Evolutionary conservation across 2,329 filamentous ascomycete genomes (phyloP), one percentile per base, ranked within the genome.

Genomic region (Aspergillus jensenii): DNA sequence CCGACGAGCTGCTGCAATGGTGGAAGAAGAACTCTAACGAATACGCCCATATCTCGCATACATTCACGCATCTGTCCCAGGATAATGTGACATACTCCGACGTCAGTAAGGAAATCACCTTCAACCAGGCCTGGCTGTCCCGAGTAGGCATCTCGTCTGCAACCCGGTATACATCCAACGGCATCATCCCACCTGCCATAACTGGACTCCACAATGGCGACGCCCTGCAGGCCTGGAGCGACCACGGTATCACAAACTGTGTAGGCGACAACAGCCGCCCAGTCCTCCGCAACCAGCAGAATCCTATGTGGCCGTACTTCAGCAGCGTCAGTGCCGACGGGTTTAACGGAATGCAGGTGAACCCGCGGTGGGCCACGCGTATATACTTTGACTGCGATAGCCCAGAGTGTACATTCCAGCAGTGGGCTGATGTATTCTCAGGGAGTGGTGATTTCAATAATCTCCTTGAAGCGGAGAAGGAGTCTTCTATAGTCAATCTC

Each of bases 311-410:
- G 79, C 82, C 84, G 0, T 76, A 83, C 37, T 83, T 79, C 49
- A 82, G 78, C 48, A 85, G 74, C 3, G 76, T 79, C 0, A 76
- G 70, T 0, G 66, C 61, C 7, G 83, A 87, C 62, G 84, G 84
- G 0, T 84, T 81, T 61, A 79, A 72, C 40, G 84, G 85, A 1
- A 75, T 86, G 41, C 78, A 78, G 57, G 78, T 87, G 49, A 81
- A 84, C 66, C 83, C 83, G 4, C 82, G 85, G 45, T 87, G 81
- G 81, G 81, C 84, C 1, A 84, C 83, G 4, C 80, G 82, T 44
- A 87, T 87, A 59, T 87, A 87, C 74, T 87, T 84, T 77, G 86
- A 87, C 73, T 87, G 85, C 69, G 80, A 85, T 66, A 79, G 78
- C 15, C 76, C 82, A 2, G 75, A 71, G 19, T 87, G 85, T 67